These are phyloP conservation scores for Eucalyptus globulus DNA, from an alignment of 345 rosid species.

Conservation along the genomic window DNA sequence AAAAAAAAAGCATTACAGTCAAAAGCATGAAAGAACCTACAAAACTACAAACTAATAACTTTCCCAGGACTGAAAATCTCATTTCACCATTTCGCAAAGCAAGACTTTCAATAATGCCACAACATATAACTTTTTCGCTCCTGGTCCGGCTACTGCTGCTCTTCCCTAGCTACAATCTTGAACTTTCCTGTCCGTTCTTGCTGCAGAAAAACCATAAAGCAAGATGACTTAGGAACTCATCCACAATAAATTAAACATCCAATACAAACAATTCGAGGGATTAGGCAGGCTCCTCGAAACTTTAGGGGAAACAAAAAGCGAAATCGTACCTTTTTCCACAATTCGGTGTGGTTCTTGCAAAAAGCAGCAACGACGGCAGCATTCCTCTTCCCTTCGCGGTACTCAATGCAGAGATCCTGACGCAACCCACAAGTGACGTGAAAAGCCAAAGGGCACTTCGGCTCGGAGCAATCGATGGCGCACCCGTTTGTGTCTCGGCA, in stretches of 20 bases:
- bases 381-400: slow-evolving; percentile 46
- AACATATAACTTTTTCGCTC: neutral
- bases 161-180: slow-evolving; percentile 84
- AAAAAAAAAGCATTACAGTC: neutral
- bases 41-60: neutral
- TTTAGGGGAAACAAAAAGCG: neutral
- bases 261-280: neutral
- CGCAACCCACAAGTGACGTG: slow-evolving; percentile 83
- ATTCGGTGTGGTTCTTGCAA: slow-evolving; percentile 58
- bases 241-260: neutral
- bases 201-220: slow-evolving; percentile 30
- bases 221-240: neutral
- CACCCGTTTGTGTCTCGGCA: slow-evolving; percentile 59
- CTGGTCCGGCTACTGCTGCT: neutral
- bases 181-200: slow-evolving; percentile 87
- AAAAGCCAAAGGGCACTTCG: slow-evolving; percentile 53
- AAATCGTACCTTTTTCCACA: slow-evolving; percentile 66
- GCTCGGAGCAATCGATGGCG: slow-evolving; percentile 78
- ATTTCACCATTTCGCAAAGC: neutral
- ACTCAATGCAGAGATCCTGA: slow-evolving; percentile 71
- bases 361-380: slow-evolving; percentile 82
- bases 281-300: neutral
- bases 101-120: neutral
- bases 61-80: neutral
- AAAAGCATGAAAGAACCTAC: neutral